A percentile compares a stretch with the other conserved stretches of the same genome.
phyloP scores from a whole-genome alignment of 108 stramenopile species.

The Cyclotella choctawhatcheeana region DNA sequence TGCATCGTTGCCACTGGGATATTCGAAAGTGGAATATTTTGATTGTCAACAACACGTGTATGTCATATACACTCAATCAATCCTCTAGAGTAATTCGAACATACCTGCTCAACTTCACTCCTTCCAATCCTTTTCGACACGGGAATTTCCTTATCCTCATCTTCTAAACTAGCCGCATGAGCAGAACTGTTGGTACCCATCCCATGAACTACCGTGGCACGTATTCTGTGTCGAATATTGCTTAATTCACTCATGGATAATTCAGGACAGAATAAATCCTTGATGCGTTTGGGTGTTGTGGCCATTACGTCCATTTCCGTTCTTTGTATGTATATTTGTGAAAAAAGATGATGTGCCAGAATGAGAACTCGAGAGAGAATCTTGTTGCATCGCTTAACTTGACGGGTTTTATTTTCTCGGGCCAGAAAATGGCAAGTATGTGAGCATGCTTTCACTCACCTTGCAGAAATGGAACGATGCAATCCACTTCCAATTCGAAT shows the following conservation, averaged over 20 bases:
- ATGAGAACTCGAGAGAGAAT: too few species aligned
- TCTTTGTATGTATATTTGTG: slow-evolving; percentile 3
- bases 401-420: neutral
- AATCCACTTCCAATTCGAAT: slow-evolving; percentile 40
- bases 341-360: neutral
- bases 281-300: slow-evolving; percentile 84
- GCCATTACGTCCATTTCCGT: slow-evolving; percentile 79
- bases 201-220: slow-evolving; percentile 84
- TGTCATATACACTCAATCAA: neutral
- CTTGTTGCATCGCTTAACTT: neutral
- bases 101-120: slow-evolving; percentile 57
- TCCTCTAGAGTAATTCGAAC: neutral
- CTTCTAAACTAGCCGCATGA: slow-evolving; percentile 41
- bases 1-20: slow-evolving; percentile 75
- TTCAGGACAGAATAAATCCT: slow-evolving; percentile 77
- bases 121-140: slow-evolving; percentile 31
- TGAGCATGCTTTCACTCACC: slow-evolving; percentile 30
- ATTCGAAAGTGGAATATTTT: too few species aligned
- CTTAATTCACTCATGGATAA: slow-evolving; percentile 64
- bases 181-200: slow-evolving; percentile 60
- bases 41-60: neutral
- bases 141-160: slow-evolving; percentile 56
- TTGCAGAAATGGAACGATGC: slow-evolving; percentile 44
- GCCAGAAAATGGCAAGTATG: too few species aligned
- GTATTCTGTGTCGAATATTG: slow-evolving; percentile 72